phyloP scores from a whole-genome alignment of 345 rosid species.

The Corymbia maculata region DNA sequence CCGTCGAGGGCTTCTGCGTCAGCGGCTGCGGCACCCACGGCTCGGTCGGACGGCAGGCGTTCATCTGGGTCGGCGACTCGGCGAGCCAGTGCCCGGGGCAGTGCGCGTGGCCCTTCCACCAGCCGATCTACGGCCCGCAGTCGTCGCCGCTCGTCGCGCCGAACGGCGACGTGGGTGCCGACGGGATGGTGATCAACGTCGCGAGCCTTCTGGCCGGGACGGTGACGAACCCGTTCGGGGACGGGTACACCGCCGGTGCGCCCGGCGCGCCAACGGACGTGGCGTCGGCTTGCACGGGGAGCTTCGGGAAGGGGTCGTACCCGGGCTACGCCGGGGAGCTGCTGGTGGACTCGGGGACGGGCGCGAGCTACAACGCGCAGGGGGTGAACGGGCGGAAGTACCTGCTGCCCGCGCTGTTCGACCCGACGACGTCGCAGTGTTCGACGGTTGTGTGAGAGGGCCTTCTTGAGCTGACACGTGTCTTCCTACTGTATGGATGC shows the following conservation, averaged over 20 bases:
- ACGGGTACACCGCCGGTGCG: constrained; percentile 19
- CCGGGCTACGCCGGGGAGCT: constrained; percentile 35
- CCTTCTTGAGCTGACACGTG: background rate
- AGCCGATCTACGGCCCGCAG: constrained; percentile 41
- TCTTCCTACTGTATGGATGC: background rate
- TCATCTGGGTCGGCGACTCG: constrained; percentile 33
- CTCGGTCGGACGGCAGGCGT: constrained; percentile 3
- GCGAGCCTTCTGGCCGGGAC: constrained; percentile 27
- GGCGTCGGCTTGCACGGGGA: constrained; percentile 27
- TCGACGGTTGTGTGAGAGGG: constrained; percentile 8
- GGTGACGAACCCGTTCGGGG: constrained; percentile 24
- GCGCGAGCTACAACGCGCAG: constrained; percentile 27
- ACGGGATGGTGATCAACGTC: constrained; percentile 30
- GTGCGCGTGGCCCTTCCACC: constrained; percentile 41
- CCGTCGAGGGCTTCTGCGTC: constrained; percentile 33
- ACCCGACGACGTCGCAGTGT: constrained; percentile 24
- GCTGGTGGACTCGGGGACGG: constrained; percentile 13
- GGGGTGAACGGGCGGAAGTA: constrained; percentile 24
- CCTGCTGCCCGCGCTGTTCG: constrained; percentile 25
- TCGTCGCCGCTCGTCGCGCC: constrained; percentile 20
- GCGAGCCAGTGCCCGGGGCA: constrained; percentile 35
- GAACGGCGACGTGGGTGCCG: constrained; percentile 28
- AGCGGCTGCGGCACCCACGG: constrained; percentile 34
- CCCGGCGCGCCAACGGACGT: constrained; percentile 11
- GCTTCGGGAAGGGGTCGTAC: constrained; percentile 26